phyloP scores from a whole-genome alignment of 208 protist species.

The Leishmania tropica region DNA sequence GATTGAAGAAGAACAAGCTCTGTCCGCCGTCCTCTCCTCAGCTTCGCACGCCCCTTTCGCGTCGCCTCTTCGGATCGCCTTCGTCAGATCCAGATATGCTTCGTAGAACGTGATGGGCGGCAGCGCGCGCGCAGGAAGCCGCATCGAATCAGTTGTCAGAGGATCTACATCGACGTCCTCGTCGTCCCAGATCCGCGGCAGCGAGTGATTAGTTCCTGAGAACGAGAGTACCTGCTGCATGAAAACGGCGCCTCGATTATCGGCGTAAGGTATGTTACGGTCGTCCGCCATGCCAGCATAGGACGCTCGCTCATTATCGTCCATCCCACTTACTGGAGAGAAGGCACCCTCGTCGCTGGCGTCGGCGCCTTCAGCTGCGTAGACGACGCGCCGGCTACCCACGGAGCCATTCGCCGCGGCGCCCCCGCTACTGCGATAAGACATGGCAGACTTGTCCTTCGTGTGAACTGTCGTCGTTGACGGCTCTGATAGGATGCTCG shows the following conservation, averaged over 20 bases:
- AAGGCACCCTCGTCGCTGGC: slow-evolving; percentile 10
- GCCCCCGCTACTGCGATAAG: too few relatives aligned
- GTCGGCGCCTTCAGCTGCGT: background rate
- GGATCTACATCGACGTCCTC: slow-evolving; percentile 30
- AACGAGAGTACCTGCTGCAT: slow-evolving; percentile 19
- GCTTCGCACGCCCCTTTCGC: too few relatives aligned
- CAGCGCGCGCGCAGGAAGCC: background rate
- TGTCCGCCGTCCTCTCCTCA: too few relatives aligned
- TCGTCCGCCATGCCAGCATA: background rate
- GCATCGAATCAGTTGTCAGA: slow-evolving; percentile 8
- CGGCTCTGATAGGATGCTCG: slow-evolving; percentile 28
- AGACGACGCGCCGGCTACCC: background rate
- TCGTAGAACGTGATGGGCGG: slow-evolving; percentile 26
- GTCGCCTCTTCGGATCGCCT: background rate
- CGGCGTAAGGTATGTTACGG: background rate
- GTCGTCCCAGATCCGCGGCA: slow-evolving; percentile 21
- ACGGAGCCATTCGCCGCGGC: background rate
- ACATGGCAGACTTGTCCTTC: background rate
- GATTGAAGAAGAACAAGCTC: background rate
- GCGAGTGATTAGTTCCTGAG: slow-evolving; percentile 9
- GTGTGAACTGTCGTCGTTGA: background rate
- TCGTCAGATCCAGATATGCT: slow-evolving; percentile 9
- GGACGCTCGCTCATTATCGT: background rate
- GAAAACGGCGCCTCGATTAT: background rate
- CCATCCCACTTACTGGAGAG: slow-evolving; percentile 16